Base-by-base conservation (phyloP, 441 rosid genomes). In the Iberis amara region DNA sequence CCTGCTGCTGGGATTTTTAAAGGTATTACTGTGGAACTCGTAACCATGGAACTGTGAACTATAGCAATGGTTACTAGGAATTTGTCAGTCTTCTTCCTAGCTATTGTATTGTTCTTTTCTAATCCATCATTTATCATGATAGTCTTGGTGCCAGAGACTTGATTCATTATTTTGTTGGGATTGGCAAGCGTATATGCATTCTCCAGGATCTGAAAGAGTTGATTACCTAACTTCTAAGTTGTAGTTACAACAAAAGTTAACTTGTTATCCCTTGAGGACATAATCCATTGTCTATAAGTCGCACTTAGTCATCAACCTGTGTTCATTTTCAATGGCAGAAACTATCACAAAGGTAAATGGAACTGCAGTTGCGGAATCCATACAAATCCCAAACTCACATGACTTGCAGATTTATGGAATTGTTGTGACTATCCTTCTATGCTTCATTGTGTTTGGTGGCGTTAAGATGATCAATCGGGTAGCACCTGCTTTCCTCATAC, bases 381-480 rank as follows among this genome's bases (percentile, higher is more conserved):
- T 88, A 39, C 71, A 84, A 53, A 82, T 84, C 73, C 85, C 88
- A 61, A 94, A 83, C 73, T 68, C 87, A 53, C 99, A 89, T 68
- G 97, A 94, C 74, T 68, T 94, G 72, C 97, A 94, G 73, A 57
- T 94, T 57, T 94, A 89, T 72, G 99, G 99, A 68, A 79, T 94
- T 64, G 85, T 89, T 60, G 83, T 94, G 68, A 87, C 99, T 15
- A 70, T 94, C 64, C 42, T 87, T 62, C 73, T 94, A 26, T 86
- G 96, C 85, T 81, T 94, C 77, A 87, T 94, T 68, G 99, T 94
- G 62, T 94, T 94, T 71, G 97, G 99, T 60, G 99, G 97, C n/a
- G 99, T 94, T 73, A 89, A 86, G 82, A 89, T 89, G 71, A 94
- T 94, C 79, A 94, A 94, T 68, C 83, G 99, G 59, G 99, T 94